phyloP scores from a whole-genome alignment of 2,329 filamentous ascomycete genomes.

The Paecilomyces variotii region DNA sequence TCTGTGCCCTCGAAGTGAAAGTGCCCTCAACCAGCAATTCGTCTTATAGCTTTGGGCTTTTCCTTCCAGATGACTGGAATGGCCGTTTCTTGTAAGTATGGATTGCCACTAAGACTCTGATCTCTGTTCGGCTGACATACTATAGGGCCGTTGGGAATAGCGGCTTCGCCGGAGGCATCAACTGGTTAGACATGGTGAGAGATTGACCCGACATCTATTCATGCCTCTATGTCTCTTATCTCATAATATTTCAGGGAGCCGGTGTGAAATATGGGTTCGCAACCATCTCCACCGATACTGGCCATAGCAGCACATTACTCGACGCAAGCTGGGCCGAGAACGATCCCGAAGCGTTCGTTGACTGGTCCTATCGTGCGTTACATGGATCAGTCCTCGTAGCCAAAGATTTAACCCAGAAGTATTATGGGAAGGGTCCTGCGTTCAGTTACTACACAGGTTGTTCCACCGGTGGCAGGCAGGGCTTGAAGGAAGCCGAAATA shows the following conservation, averaged over 20 bases:
- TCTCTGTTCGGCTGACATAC: neutral
- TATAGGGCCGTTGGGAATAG: slow-evolving; percentile 35
- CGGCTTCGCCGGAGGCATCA: slow-evolving; percentile 41
- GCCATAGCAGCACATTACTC: slow-evolving; percentile 28
- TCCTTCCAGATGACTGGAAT: neutral
- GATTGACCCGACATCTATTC: neutral
- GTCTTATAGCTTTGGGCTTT: neutral
- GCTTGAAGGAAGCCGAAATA: slow-evolving; percentile 33
- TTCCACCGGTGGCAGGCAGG: slow-evolving; percentile 10
- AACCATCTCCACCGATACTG: slow-evolving; percentile 37
- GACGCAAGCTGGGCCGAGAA: slow-evolving; percentile 34
- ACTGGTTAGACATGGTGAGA: slow-evolving; percentile 41
- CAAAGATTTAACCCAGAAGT: neutral
- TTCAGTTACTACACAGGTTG: slow-evolving; percentile 8
- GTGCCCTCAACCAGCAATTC: neutral
- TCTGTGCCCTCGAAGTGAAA: neutral
- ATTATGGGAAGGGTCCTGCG: neutral
- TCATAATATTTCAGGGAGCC: neutral
- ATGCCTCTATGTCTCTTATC: neutral
- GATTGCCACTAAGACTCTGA: neutral
- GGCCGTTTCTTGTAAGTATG: neutral
- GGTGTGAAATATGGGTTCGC: slow-evolving; percentile 32
- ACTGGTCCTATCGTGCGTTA: slow-evolving; percentile 33
- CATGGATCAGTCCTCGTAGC: slow-evolving; percentile 1
- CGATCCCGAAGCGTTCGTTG: slow-evolving; percentile 25